Conservation (phyloP, 345 rosid species). For the Trapa bicornis region DNA sequence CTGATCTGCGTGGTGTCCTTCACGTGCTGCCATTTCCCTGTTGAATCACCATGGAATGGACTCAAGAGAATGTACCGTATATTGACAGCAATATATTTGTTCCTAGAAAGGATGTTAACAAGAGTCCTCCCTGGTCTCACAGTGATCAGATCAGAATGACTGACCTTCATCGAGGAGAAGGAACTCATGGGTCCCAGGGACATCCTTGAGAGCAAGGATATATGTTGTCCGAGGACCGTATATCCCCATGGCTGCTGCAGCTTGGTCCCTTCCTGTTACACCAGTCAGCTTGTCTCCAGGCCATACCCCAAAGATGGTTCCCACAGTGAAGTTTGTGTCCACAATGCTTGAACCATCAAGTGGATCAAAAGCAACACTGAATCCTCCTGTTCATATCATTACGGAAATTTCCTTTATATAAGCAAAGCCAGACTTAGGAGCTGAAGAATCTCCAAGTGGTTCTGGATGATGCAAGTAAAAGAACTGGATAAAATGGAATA, state of each 20-base stretch:
- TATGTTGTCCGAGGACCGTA: constrained; percentile 92
- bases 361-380: constrained; percentile 15
- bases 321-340: constrained; percentile 79
- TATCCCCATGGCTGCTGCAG: constrained; percentile 92
- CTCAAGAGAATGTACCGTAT: not conserved
- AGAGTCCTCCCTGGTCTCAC: not conserved
- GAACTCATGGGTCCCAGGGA: constrained; percentile 92
- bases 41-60: constrained; percentile 24
- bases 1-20: constrained; percentile 75
- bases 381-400: constrained; percentile 9
- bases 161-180: constrained; percentile 98
- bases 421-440: not conserved
- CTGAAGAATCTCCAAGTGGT: not conserved
- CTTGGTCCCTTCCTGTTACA: constrained; percentile 70
- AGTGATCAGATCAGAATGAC: not conserved
- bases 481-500: no score
- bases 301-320: constrained; percentile 99
- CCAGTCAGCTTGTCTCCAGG: constrained; percentile 90
- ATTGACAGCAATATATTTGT: not conserved
- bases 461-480: not conserved
- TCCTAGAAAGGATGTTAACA: not conserved
- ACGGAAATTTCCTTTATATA: not conserved
- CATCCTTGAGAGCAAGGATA: constrained; percentile 69
- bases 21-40: constrained; percentile 96
- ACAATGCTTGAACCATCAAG: constrained; percentile 38